phyloP scores from a whole-genome alignment of 345 rosid species.

The Sonneratia alba region DNA sequence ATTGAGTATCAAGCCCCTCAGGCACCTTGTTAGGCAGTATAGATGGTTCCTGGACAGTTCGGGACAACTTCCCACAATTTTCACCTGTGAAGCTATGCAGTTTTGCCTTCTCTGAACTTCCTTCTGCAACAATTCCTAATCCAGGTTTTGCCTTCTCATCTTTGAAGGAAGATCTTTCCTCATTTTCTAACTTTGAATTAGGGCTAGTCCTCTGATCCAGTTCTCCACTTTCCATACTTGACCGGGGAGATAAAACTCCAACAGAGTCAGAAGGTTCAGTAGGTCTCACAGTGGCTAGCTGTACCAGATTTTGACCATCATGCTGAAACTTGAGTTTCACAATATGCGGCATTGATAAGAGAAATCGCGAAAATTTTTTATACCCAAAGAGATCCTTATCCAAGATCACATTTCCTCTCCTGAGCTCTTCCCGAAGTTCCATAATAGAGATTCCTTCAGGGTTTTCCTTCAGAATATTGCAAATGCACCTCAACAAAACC shows the following conservation, averaged over 20 bases:
- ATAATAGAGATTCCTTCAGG: slow-evolving; percentile 49
- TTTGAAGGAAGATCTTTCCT: slow-evolving; percentile 8
- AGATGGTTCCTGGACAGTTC: not conserved
- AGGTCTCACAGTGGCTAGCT: slow-evolving; percentile 19
- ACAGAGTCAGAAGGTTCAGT: slow-evolving; percentile 18
- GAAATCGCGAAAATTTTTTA: slow-evolving; percentile 47
- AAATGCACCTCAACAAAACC: slow-evolving; percentile 39
- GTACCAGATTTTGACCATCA: slow-evolving; percentile 34
- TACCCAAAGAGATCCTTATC: slow-evolving; percentile 56
- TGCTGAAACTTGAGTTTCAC: slow-evolving; percentile 28
- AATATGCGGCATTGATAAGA: slow-evolving; percentile 55
- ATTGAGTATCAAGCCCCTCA: not conserved
- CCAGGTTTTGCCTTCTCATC: slow-evolving; percentile 12
- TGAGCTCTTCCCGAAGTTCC: slow-evolving; percentile 50
- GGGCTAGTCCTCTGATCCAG: not conserved
- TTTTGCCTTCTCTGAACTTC: slow-evolving; percentile 3
- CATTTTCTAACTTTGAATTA: slow-evolving; percentile 13
- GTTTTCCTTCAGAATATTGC: slow-evolving; percentile 28
- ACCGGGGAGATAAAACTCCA: slow-evolving; percentile 7
- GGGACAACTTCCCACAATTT: slow-evolving; percentile 3
- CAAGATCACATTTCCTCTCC: slow-evolving; percentile 22
- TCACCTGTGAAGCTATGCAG: slow-evolving; percentile 6
- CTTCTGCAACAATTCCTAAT: slow-evolving; percentile 2
- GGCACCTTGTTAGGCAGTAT: not conserved
- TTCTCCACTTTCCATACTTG: not conserved